Conservation (phyloP, 1,139 yeast species). For the Sugiyamaella japonica region DNA sequence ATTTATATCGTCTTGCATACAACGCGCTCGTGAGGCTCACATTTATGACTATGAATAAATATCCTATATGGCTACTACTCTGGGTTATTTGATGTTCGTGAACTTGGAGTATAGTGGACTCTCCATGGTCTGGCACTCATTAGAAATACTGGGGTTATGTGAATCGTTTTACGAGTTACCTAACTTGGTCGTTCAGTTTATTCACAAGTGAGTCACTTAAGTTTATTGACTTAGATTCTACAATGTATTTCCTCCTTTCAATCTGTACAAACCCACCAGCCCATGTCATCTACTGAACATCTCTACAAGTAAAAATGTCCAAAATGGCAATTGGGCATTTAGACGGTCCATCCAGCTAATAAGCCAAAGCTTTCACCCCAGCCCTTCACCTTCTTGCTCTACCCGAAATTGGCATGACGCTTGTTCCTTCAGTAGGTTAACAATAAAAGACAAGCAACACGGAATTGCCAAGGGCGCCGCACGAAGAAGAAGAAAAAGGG, state of each 20-base stretch:
- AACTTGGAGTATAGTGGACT: no score
- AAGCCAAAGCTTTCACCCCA: slow-evolving; percentile 38
- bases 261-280: slow-evolving; percentile 61
- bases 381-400: slow-evolving; percentile 43
- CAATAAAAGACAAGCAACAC: slow-evolving; percentile 57
- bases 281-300: slow-evolving; percentile 46
- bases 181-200: no score
- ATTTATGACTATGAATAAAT: no score
- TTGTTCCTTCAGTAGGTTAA: slow-evolving; percentile 44
- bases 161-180: no score
- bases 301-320: slow-evolving; percentile 18
- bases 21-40: no score
- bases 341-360: slow-evolving; percentile 48
- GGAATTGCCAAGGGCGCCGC: slow-evolving; percentile 74
- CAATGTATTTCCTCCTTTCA: not conserved
- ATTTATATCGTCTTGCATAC: no score
- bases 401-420: slow-evolving; percentile 67
- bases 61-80: no score
- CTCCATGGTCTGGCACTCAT: no score
- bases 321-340: slow-evolving; percentile 52
- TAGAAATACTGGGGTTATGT: no score
- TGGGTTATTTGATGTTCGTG: no score
- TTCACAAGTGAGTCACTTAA: no score
- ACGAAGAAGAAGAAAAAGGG: slow-evolving; percentile 44
- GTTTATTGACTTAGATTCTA: not conserved